Base-by-base conservation (phyloP, 208 protist genomes). In the Trypanosoma melophagium region DNA sequence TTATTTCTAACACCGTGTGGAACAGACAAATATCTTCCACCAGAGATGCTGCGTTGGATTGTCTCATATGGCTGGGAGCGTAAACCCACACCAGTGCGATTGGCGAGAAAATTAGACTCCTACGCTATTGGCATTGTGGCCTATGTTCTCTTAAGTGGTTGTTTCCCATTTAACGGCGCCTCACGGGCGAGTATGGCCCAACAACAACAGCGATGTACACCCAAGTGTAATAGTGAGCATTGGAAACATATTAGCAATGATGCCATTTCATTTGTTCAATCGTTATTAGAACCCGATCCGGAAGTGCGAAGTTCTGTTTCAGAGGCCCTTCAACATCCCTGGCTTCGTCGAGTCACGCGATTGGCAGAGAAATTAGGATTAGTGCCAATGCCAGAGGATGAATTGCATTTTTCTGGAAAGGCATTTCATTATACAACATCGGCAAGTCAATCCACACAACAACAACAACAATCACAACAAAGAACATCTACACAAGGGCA, bases 101-200 rank as follows among this genome's bases (percentile, higher is more conserved):
- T 81, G 38, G 89, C 89, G 14, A 75, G 74, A 35, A 62, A 89
- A 31, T 67, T 92, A 59, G 89, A 94, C 68, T 65, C 86, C 57
- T 94, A 92, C 67, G 77, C 89, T 9, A 69, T 90, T 50, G 89
- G 89, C 45, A 81, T 90, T 58, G 80, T 94, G 41, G 61, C 84
- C 10, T 92, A 94, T 61, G 86, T 92, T 24, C 61, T 94, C n/a
- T 84, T 94, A 19, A 92, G 86, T 64, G 86, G 86, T 19, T 87
- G 80, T 69, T 94, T 92, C 38, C 89, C 89, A n/a, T 92, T 87
- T 54, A 92, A 92, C 59, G 83, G 76, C 14, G 80, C 70, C 2
- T 82, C 85, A 16, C 76, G 81, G 19, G 86, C 77, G 22, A 87
- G 78, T 10, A 66, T 87, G 35, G 62, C 80, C 12, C 73, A 87